Base-by-base conservation (phyloP, 1,284 basidiomycete species). In the Moniliophthora roreri region DNA sequence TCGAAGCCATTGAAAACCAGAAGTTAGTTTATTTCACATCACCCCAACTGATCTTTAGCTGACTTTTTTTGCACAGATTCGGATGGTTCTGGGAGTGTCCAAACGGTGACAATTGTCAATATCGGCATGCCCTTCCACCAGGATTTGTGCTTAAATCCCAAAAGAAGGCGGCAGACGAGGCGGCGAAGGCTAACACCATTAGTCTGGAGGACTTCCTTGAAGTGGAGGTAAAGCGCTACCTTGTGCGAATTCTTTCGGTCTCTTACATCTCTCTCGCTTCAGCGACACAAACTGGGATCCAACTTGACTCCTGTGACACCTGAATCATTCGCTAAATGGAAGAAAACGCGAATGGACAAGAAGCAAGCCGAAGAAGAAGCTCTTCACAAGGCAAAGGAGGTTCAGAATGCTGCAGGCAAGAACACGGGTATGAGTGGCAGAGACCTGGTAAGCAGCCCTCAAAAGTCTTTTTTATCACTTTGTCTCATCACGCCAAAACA, bases 131-230 rank as follows among this genome's bases (percentile, higher is more conserved):
- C 0, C 78, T 99, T 24, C 96, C 96, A 13, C 93, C 96, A 28
- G 96, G 96, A 4, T 98, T 97, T 69, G 89, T 97, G 20, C 83
- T 98, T 62, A 96, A 92, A 70, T 91, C 93, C 4, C 91, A 97
- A 70, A 89, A 81, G 73, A 95, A 95, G 68, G 90, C 91, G 0
- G 73, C 82, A 35, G 91, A 89, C 35, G 91, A 92, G 18, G 90
- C 91, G 1, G 90, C 89, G 35, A 95, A 95, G 71, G 91, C 90
- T 41, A 91, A 94, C 61, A 78, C 81, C 50, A 98, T 99, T 67
- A 94, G 91, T 57, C 66, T 99, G 50, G 96, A 99, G 69, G 97
- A 99, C 62, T 99, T 99, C 77, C 71, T 99, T 55, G 96, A 99
- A 75, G 92, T 93, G 48, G 95, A 98, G 82, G 94, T 94, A 63